Evolutionary conservation across 2,329 filamentous ascomycete genomes (phyloP).

Genomic region (Sclerotinia minor): DNA sequence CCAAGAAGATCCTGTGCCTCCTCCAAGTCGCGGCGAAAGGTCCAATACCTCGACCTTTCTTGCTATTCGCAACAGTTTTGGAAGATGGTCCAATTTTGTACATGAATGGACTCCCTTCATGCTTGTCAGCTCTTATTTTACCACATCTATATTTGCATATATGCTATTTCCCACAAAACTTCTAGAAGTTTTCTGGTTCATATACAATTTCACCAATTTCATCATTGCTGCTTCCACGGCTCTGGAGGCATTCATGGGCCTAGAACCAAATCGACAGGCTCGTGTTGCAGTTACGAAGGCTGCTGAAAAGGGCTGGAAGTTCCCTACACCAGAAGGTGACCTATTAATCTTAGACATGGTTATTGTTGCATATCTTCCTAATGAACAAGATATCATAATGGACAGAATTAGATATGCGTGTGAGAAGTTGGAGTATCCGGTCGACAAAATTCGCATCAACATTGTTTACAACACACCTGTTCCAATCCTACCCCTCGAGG

Average conservation of each 20-base stretch:
- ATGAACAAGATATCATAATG: slow-evolving; percentile 52
- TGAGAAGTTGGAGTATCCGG: slow-evolving; percentile 49
- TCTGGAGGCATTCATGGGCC: slow-evolving; percentile 46
- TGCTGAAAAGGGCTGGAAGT: slow-evolving; percentile 45
- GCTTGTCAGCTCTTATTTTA: slow-evolving; percentile 45
- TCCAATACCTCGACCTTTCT: not conserved
- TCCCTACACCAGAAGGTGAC: slow-evolving; percentile 46
- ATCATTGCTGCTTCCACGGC: slow-evolving; percentile 48
- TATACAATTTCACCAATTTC: slow-evolving; percentile 48
- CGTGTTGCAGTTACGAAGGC: slow-evolving; percentile 43
- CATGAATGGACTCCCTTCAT: slow-evolving; percentile 46
- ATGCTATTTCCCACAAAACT: slow-evolving; percentile 43
- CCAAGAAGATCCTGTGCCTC: slow-evolving; percentile 6
- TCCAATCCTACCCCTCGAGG: slow-evolving; percentile 49
- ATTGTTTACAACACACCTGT: slow-evolving; percentile 52
- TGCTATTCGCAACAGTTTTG: slow-evolving; percentile 5
- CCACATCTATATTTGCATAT: slow-evolving; percentile 46
- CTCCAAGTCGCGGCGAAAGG: not conserved
- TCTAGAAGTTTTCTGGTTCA: slow-evolving; percentile 48
- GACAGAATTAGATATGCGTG: slow-evolving; percentile 49
- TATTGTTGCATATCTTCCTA: slow-evolving; percentile 53
- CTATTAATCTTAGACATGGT: slow-evolving; percentile 49
- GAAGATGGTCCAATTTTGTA: slow-evolving; percentile 17
- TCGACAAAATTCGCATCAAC: slow-evolving; percentile 49
- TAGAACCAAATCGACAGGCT: slow-evolving; percentile 44